A percentile compares a stretch with the other conserved stretches of the same genome.
Conservation (phyloP, 768 basidiomycete genomes). For the Lepiota brunneoincarnata region DNA sequence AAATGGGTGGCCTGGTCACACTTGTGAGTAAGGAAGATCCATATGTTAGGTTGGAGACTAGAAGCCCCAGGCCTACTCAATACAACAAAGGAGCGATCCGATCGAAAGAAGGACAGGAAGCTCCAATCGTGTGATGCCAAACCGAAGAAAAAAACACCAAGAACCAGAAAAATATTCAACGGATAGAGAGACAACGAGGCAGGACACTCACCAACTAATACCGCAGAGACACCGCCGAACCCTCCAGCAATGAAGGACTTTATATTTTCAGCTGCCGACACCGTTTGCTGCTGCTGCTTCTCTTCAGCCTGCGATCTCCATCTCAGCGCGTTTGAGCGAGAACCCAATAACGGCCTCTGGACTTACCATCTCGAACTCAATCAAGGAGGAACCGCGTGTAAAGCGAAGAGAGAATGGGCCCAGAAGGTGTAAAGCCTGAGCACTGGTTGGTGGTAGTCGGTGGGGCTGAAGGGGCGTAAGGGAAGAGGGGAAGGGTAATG, state of each 20-base stretch:
- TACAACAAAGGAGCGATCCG: background rate
- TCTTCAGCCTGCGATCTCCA: conserved; percentile 29
- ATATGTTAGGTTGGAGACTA: background rate
- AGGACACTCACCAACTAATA: conserved; percentile 76
- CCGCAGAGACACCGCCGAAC: conserved; percentile 83
- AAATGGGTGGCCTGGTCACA: conserved; percentile 83
- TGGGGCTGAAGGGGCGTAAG: too few relatives aligned
- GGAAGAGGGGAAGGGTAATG: too few relatives aligned
- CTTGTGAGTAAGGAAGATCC: background rate
- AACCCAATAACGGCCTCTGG: too few relatives aligned
- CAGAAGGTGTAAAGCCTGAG: too few relatives aligned
- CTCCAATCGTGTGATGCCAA: conserved; percentile 2
- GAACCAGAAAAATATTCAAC: background rate
- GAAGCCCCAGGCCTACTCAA: background rate
- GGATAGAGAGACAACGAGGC: background rate
- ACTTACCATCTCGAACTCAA: conserved; percentile 18
- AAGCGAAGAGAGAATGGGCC: too few relatives aligned
- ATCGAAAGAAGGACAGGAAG: background rate
- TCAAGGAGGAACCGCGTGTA: too few relatives aligned
- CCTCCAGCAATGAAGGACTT: conserved; percentile 96
- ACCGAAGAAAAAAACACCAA: background rate
- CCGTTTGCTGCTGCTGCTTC: conserved; percentile 27
- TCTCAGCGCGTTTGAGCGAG: conserved; percentile 1
- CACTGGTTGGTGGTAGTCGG: too few relatives aligned
- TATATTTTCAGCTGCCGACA: conserved; percentile 42